A percentile compares a stretch with the other conserved stretches of the same genome.
Evolutionary conservation across 1,284 basidiomycete species (phyloP).

Genomic region (Agroathelia rolfsii): DNA sequence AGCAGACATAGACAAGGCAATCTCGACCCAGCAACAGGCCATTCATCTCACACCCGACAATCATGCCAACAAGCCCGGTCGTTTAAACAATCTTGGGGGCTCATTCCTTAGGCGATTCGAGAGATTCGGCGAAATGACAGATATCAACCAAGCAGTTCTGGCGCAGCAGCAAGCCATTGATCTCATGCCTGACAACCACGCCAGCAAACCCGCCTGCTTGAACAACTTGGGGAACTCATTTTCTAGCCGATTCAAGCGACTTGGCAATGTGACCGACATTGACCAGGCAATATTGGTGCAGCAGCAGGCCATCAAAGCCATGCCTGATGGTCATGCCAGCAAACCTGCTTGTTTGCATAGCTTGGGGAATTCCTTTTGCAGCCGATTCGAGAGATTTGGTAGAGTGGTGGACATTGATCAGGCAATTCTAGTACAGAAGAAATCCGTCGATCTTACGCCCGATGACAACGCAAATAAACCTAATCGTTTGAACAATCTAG

Average conservation of each 20-base stretch:
- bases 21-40: slow-evolving; percentile 13
- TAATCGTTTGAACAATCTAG: slow-evolving; percentile 9
- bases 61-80: slow-evolving; percentile 4
- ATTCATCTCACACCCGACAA: slow-evolving; percentile 8
- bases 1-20: slow-evolving; percentile 17
- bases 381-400: slow-evolving; percentile 8
- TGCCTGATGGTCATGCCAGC: slow-evolving; percentile 3
- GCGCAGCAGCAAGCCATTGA: slow-evolving; percentile 3
- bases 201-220: slow-evolving; percentile 9
- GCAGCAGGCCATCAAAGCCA: slow-evolving; percentile 10
- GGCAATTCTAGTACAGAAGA: slow-evolving; percentile 4
- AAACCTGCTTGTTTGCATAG: slow-evolving; percentile 5
- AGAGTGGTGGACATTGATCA: slow-evolving; percentile 10
- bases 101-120: slow-evolving; percentile 7
- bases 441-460: slow-evolving; percentile 7
- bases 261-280: slow-evolving; percentile 13
- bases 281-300: slow-evolving; percentile 14
- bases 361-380: slow-evolving; percentile 5
- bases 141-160: slow-evolving; percentile 10
- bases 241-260: slow-evolving; percentile 9
- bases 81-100: slow-evolving; percentile 9
- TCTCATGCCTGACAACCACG: slow-evolving; percentile 7
- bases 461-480: slow-evolving; percentile 6
- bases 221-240: slow-evolving; percentile 16
- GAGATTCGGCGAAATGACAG: slow-evolving; percentile 5